Conservation (phyloP, 73 alveolate genomes). For the Paramecium caudatum region DNA sequence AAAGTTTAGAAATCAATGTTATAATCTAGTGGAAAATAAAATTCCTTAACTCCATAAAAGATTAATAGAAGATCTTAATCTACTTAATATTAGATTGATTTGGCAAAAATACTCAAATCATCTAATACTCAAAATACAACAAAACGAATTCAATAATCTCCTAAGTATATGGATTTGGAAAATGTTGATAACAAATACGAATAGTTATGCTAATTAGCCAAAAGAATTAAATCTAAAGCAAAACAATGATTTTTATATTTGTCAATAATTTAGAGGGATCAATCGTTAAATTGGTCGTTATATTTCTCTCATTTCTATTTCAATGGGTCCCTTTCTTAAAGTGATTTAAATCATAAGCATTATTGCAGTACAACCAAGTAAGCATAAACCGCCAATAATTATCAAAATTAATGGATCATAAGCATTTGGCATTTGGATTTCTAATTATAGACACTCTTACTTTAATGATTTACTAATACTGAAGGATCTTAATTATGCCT, state of each 20-base stretch:
- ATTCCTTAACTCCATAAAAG: not conserved
- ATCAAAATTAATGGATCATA: slow-evolving; percentile 30
- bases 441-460: not conserved
- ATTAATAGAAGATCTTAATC: not conserved
- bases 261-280: not conserved
- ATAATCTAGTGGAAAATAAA: not conserved
- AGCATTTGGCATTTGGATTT: not conserved
- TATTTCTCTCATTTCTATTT: slow-evolving; percentile 5
- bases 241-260: not conserved
- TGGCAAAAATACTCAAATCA: slow-evolving; percentile 25
- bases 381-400: not conserved
- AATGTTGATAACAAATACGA: slow-evolving; percentile 3
- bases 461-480: not conserved
- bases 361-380: not conserved
- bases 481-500: slow-evolving; percentile 14
- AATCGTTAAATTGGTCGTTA: not conserved
- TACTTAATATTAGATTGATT: slow-evolving; percentile 18
- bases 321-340: not conserved
- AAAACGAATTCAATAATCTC: not conserved
- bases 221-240: slow-evolving; percentile 33
- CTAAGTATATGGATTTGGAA: not conserved
- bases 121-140: not conserved
- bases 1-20: not conserved
- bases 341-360: not conserved
- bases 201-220: slow-evolving; percentile 22